Evolutionary conservation across 805 yeast species (phyloP).

Genomic region (Teunomyces kruisii): DNA sequence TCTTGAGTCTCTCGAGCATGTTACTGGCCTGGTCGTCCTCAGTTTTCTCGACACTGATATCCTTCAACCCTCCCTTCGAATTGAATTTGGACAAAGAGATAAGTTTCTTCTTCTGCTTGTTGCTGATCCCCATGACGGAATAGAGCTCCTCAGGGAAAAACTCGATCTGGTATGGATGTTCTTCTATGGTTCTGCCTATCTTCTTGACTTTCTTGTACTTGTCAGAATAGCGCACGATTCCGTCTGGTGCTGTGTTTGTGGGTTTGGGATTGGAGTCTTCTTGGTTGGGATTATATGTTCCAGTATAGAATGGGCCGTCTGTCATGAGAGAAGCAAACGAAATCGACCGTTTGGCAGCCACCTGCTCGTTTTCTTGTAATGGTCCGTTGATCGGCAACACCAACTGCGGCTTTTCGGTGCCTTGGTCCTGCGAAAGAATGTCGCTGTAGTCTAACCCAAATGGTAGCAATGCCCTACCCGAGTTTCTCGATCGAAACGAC

Average conservation of each 20-base stretch:
- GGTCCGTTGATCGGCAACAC: constrained; percentile 67
- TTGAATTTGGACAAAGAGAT: constrained; percentile 40
- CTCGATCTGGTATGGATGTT: constrained; percentile 70
- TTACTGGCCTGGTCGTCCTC: constrained; percentile 38
- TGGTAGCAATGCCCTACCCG: constrained; percentile 53
- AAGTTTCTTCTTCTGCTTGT: constrained; percentile 51
- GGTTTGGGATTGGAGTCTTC: constrained; percentile 25
- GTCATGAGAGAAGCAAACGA: constrained; percentile 52
- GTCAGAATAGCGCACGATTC: constrained; percentile 81
- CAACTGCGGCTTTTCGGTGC: constrained; percentile 42
- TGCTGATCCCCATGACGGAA: constrained; percentile 63
- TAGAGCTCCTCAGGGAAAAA: constrained; percentile 80
- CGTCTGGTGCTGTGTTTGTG: constrained; percentile 47
- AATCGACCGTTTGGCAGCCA: constrained; percentile 54
- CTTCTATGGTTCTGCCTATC: constrained; percentile 70
- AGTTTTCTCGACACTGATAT: constrained; percentile 24
- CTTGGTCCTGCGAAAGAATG: constrained; percentile 37
- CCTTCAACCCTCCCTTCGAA: constrained; percentile 38
- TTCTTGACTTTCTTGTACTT: constrained; percentile 68
- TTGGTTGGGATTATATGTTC: constrained; percentile 25
- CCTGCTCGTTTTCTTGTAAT: constrained; percentile 49
- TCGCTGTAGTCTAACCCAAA: constrained; percentile 72
- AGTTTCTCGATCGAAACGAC: constrained; percentile 56
- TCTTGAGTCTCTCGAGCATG: constrained; percentile 42
- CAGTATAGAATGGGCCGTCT: constrained; percentile 70